Evolutionary conservation across 495 filamentous ascomycete genomes (phyloP).

Genomic region (Xylaria flabelliformis): DNA sequence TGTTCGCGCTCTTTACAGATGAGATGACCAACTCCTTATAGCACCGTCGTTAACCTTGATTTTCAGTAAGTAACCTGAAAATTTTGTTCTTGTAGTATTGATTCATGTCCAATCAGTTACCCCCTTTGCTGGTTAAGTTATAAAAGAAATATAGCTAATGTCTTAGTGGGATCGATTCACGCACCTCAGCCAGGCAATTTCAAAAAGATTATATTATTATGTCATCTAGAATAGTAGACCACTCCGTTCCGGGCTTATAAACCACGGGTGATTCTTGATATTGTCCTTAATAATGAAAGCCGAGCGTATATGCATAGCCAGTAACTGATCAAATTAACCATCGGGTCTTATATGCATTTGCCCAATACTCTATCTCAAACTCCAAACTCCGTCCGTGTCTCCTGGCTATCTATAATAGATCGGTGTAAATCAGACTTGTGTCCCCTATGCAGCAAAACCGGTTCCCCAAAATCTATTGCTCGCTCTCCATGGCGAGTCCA

Average conservation of each 20-base stretch:
- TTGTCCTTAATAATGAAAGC: background rate
- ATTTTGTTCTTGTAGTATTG: background rate
- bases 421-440: background rate
- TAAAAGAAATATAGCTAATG: no score
- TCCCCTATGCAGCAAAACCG: constrained; percentile 10
- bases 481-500: constrained; percentile 11
- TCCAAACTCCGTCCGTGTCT: constrained; percentile 23
- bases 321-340: background rate
- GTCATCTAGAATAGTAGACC: background rate
- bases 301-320: background rate
- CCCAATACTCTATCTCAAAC: background rate
- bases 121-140: no score
- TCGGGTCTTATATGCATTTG: background rate
- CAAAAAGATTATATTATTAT: constrained; percentile 6
- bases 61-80: background rate
- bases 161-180: background rate
- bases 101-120: background rate
- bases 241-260: background rate
- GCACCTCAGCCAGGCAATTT: background rate
- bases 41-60: background rate
- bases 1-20: background rate
- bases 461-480: constrained; percentile 21
- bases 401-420: constrained; percentile 19
- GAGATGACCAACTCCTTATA: background rate
- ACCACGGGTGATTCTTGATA: background rate